These are phyloP conservation scores for Brasenia schreberi DNA, from an alignment of 164 flowering plant genomes.

Conservation along the genomic window DNA sequence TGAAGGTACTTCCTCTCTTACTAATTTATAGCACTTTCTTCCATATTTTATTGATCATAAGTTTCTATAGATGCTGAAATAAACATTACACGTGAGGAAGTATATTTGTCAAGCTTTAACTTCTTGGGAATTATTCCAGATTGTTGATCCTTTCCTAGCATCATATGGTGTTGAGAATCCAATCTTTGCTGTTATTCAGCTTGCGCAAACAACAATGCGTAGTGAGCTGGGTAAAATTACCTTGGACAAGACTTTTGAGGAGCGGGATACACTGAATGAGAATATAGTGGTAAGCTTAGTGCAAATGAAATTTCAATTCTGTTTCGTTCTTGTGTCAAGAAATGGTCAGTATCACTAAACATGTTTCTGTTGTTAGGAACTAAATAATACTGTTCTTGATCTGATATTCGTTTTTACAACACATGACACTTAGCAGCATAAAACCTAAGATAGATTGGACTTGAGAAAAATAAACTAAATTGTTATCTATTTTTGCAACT, in stretches of 20 bases:
- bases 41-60: not conserved
- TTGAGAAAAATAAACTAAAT: not conserved
- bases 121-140: slow-evolving; percentile 20
- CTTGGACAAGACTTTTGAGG: slow-evolving; percentile 86
- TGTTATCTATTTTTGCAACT: too few relatives aligned
- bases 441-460: not conserved
- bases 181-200: slow-evolving; percentile 70
- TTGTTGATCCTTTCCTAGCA: slow-evolving; percentile 68
- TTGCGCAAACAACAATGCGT: slow-evolving; percentile 93
- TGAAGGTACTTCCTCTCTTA: slow-evolving; percentile 35
- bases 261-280: slow-evolving; percentile 74
- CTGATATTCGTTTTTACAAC: not conserved
- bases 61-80: not conserved
- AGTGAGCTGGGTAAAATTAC: slow-evolving; percentile 94
- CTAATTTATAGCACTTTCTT: not conserved
- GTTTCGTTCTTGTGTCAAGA: not conserved
- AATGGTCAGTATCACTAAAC: not conserved
- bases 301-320: not conserved
- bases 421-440: not conserved
- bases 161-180: slow-evolving; percentile 95
- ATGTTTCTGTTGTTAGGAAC: not conserved
- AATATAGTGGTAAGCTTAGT: slow-evolving; percentile 60
- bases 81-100: not conserved
- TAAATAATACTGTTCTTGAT: too few relatives aligned
- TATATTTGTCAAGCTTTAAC: not conserved